Evolutionary conservation across 805 yeast genomes (phyloP).

Genomic region (Scheffersomyces amazonensis): DNA sequence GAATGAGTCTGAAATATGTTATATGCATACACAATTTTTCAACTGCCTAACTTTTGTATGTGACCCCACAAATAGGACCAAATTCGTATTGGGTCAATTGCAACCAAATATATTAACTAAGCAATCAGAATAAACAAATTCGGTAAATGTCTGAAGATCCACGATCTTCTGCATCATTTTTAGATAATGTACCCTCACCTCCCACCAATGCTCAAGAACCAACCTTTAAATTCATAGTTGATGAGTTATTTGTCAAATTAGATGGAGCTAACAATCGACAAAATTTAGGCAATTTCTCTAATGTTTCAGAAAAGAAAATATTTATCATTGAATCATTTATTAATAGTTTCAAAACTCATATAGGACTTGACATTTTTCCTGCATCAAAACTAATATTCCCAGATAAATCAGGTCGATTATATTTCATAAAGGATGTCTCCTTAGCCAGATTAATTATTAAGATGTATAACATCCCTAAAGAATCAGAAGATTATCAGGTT

Average conservation of each 20-base stretch:
- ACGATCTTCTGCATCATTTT: conserved; percentile 5
- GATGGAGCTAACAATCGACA: conserved; percentile 24
- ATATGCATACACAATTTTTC: no score
- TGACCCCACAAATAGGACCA: no score
- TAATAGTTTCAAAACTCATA: conserved; percentile 29
- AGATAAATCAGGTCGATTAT: conserved; percentile 58
- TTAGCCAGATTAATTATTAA: conserved; percentile 48
- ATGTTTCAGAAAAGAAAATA: conserved; percentile 21
- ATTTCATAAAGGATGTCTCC: conserved; percentile 60
- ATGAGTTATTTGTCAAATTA: conserved; percentile 40
- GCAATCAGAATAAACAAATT: no score
- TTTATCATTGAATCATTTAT: conserved; percentile 28
- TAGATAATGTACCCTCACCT: conserved; percentile 10
- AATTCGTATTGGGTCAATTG: no score
- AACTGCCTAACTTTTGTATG: no score
- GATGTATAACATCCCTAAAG: conserved; percentile 56
- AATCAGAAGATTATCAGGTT: conserved; percentile 55
- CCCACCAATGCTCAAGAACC: conserved; percentile 42
- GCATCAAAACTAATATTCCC: conserved; percentile 63
- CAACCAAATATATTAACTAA: no score
- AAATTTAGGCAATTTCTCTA: conserved; percentile 19
- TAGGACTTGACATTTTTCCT: conserved; percentile 57
- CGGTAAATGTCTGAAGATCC: no score
- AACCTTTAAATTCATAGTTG: conserved; percentile 36
- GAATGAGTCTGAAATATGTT: no score